Evolutionary conservation across 345 rosid species (phyloP).

Genomic region (Arabis alpina): DNA sequence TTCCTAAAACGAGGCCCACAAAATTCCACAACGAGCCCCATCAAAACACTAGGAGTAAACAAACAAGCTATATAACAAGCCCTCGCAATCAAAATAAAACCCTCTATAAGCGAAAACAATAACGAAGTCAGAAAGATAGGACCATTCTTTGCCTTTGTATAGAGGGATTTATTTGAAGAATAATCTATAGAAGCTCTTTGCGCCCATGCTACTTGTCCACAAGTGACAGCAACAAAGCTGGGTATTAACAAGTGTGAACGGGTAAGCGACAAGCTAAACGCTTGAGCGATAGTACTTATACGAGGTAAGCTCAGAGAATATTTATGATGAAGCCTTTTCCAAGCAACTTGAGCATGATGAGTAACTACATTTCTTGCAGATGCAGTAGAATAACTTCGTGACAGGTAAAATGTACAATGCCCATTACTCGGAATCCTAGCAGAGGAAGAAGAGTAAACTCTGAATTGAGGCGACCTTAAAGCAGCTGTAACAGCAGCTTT

Average conservation of each 20-base stretch:
- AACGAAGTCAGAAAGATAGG: slow-evolving; percentile 64
- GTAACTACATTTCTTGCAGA: slow-evolving; percentile 49
- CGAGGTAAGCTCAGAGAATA: slow-evolving; percentile 50
- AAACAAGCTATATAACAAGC: slow-evolving; percentile 70
- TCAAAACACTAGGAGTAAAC: slow-evolving; percentile 73
- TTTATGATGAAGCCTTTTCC: slow-evolving; percentile 62
- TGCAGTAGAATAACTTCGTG: slow-evolving; percentile 25
- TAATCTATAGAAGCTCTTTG: slow-evolving; percentile 49
- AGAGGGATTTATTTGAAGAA: slow-evolving; percentile 60
- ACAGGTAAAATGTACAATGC: slow-evolving; percentile 9
- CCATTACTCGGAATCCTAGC: slow-evolving; percentile 30
- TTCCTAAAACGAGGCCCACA: slow-evolving; percentile 73
- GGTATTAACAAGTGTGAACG: slow-evolving; percentile 71
- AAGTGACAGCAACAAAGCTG: slow-evolving; percentile 56
- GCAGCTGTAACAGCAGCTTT: slow-evolving; percentile 33
- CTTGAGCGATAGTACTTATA: slow-evolving; percentile 76
- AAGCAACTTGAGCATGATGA: slow-evolving; percentile 61
- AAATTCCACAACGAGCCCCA: slow-evolving; percentile 78
- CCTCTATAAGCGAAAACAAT: slow-evolving; percentile 60
- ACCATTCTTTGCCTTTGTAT: slow-evolving; percentile 75
- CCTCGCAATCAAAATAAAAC: slow-evolving; percentile 65
- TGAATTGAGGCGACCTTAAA: slow-evolving; percentile 28
- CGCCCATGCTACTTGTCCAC: slow-evolving; percentile 64
- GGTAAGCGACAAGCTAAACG: slow-evolving; percentile 76
- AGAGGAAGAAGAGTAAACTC: slow-evolving; percentile 29